phyloP scores from a whole-genome alignment of 352 stramenopile genomes.

The Phytophthora lateralis region DNA sequence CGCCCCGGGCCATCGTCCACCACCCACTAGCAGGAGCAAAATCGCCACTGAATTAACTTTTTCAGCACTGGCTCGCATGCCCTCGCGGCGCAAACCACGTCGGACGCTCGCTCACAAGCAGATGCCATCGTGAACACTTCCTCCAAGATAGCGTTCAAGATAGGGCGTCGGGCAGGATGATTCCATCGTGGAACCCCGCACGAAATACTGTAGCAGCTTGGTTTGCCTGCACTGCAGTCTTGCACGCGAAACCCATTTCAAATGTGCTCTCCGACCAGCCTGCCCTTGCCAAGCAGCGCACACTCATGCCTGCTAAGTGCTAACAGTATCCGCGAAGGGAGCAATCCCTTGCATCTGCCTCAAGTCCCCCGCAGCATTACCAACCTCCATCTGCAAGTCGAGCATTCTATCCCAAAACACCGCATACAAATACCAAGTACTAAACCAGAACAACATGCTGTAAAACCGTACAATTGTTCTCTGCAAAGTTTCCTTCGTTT shows the following conservation, averaged over 20 bases:
- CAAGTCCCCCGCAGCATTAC: constrained; percentile 8
- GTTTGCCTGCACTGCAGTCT: no score
- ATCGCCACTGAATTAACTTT: constrained; percentile 11
- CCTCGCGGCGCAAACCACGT: not conserved
- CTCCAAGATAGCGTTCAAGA: constrained; percentile 9
- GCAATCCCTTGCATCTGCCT: not conserved
- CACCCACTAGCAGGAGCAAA: not conserved
- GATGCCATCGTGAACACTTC: constrained; percentile 21
- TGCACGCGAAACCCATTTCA: not conserved
- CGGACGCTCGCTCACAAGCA: constrained; percentile 2
- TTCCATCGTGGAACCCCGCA: no score
- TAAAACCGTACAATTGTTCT: constrained; percentile 1
- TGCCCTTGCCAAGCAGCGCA: not conserved
- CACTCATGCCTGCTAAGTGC: not conserved
- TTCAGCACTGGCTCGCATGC: not conserved
- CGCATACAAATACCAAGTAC: constrained; percentile 15
- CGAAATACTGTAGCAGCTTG: no score
- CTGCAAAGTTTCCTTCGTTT: not conserved
- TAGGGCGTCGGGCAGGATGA: no score
- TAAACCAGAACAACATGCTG: not conserved
- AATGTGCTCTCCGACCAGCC: not conserved
- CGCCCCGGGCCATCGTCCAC: not conserved
- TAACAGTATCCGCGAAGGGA: not conserved
- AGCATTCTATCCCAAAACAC: constrained; percentile 9
- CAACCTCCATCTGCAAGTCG: constrained; percentile 16